Conservation (phyloP, 1,139 yeast species). For the Zygoascus hellenicus region DNA sequence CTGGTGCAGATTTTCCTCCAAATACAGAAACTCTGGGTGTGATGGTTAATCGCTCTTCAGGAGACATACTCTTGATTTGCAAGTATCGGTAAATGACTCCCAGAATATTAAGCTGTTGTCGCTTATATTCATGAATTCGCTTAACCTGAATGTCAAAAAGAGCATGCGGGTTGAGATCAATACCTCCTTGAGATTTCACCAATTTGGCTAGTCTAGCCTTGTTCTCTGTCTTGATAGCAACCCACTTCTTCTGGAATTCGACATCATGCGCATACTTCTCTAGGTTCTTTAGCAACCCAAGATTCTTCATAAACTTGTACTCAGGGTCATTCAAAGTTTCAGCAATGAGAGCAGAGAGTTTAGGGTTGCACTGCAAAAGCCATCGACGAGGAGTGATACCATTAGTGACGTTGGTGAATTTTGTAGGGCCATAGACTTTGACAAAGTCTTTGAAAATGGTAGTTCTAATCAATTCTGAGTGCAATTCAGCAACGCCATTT, state of each 20-base stretch:
- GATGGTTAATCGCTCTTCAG: conserved; percentile 60
- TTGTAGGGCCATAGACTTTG: conserved; percentile 68
- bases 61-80: conserved; percentile 61
- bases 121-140: conserved; percentile 92
- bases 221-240: conserved; percentile 60
- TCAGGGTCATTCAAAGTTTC: conserved; percentile 59
- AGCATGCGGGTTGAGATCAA: conserved; percentile 61
- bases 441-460: conserved; percentile 91
- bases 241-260: conserved; percentile 67
- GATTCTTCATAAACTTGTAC: conserved; percentile 62
- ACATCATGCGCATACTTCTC: conserved; percentile 64
- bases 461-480: conserved; percentile 82
- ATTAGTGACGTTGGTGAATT: conserved; percentile 87
- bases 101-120: conserved; percentile 89
- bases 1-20: conserved; percentile 97
- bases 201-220: conserved; percentile 65
- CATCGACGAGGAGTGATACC: conserved; percentile 97
- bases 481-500: conserved; percentile 94
- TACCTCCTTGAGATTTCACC: conserved; percentile 60
- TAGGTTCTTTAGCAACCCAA: conserved; percentile 61
- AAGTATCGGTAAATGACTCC: conserved; percentile 83
- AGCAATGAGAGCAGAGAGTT: conserved; percentile 64
- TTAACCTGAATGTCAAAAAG: conserved; percentile 90
- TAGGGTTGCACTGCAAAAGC: conserved; percentile 91
- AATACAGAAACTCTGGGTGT: conserved; percentile 74